Percentiles rank a stretch among this genome's conserved stretches.
phyloP scores from a whole-genome alignment of 306 rosid species.

The Begonia masoniana region DNA sequence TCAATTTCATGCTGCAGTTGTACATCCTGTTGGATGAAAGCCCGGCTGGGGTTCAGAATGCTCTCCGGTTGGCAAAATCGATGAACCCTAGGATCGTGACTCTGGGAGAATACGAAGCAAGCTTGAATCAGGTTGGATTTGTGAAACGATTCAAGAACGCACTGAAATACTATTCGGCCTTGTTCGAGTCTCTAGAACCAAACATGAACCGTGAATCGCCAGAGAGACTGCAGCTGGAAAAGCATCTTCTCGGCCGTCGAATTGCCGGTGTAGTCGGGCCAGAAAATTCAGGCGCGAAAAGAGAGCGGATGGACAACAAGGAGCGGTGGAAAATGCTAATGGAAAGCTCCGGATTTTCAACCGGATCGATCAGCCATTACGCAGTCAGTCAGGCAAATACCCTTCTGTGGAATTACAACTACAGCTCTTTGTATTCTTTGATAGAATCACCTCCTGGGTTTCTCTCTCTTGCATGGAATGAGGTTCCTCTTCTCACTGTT shows the following conservation, averaged over 20 bases:
- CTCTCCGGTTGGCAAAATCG: constrained; percentile 58
- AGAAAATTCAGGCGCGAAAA: constrained; percentile 18
- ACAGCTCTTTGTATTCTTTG: constrained; percentile 44
- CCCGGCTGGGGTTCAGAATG: constrained; percentile 33
- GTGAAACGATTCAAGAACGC: constrained; percentile 50
- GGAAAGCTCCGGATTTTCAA: constrained; percentile 65
- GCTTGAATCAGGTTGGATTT: constrained; percentile 47
- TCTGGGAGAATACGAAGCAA: constrained; percentile 76
- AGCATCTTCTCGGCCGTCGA: constrained; percentile 52
- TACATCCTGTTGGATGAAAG: constrained; percentile 63
- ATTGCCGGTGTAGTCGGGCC: constrained; percentile 42
- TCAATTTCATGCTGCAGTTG: constrained; percentile 90
- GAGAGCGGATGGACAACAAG: constrained; percentile 64
- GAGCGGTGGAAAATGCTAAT: constrained; percentile 66
- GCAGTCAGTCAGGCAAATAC: constrained; percentile 80
- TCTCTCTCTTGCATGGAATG: constrained; percentile 85
- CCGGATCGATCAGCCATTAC: constrained; percentile 65
- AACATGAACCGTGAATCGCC: constrained; percentile 46
- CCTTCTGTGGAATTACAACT: constrained; percentile 75
- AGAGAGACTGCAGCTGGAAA: constrained; percentile 68
- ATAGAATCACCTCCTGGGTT: constrained; percentile 68
- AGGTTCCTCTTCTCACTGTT: constrained; percentile 66
- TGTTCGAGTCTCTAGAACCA: constrained; percentile 82
- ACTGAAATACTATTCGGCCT: constrained; percentile 51
- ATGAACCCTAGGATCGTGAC: constrained; percentile 66